Conservation (phyloP, 331 rosid species). For the Arachis monticola region DNA sequence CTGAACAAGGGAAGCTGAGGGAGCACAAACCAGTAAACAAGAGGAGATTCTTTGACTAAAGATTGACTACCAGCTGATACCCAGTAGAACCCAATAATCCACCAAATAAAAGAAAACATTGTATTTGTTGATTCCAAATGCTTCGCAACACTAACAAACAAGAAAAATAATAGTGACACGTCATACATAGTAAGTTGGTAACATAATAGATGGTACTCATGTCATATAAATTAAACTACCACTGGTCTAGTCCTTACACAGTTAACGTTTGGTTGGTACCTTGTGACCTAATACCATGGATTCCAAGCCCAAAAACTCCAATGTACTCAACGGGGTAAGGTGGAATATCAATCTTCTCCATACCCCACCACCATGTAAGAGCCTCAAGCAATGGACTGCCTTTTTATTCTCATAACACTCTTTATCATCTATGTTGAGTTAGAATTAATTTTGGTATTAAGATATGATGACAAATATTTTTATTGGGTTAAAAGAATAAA, state of each 20-base stretch:
- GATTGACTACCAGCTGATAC: slow-evolving; percentile 87
- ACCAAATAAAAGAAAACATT: slow-evolving; percentile 97
- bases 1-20: slow-evolving; percentile 26
- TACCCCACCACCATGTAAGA: too few relatives aligned
- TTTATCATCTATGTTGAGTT: not conserved
- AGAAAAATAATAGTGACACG: slow-evolving; percentile 9
- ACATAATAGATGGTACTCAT: not conserved
- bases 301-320: too few relatives aligned
- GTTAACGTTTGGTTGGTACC: too few relatives aligned
- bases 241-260: not conserved
- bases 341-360: too few relatives aligned
- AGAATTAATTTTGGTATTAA: too few relatives aligned
- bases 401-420: not conserved
- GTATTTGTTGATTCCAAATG: slow-evolving; percentile 96
- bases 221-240: not conserved
- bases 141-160: slow-evolving; percentile 64
- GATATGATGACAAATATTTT: too few relatives aligned
- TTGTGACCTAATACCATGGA: too few relatives aligned
- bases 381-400: too few relatives aligned
- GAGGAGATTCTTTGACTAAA: slow-evolving; percentile 73
- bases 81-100: slow-evolving; percentile 99
- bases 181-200: not conserved
- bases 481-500: too few relatives aligned
- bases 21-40: slow-evolving; percentile 83
- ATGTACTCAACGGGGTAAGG: too few relatives aligned